Evolutionary conservation across 2,329 filamentous ascomycete species (phyloP).

Genomic region (Stagonosporopsis chrysanthemi): DNA sequence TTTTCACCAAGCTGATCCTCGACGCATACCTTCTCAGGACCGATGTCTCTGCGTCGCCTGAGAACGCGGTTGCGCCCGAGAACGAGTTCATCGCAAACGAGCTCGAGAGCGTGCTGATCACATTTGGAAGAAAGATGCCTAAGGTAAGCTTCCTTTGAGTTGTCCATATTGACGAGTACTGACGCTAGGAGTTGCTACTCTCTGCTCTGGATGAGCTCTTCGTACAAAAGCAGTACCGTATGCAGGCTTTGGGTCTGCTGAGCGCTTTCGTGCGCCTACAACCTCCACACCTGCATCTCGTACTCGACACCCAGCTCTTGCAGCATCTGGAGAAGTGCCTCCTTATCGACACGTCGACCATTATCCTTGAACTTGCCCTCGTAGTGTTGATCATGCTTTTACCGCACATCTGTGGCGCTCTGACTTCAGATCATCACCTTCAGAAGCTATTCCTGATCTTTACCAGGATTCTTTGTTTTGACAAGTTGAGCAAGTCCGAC

Average conservation of each 20-base stretch:
- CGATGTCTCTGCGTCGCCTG: constrained; percentile 45
- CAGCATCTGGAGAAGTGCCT: constrained; percentile 75
- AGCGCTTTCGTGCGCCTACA: constrained; percentile 77
- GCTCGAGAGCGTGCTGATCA: constrained; percentile 61
- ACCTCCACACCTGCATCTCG: constrained; percentile 79
- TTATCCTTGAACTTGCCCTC: constrained; percentile 76
- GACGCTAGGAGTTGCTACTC: constrained; percentile 66
- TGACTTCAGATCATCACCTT: constrained; percentile 67
- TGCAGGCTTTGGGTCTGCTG: constrained; percentile 70
- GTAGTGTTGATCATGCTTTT: constrained; percentile 81
- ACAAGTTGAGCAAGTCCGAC: constrained; percentile 56
- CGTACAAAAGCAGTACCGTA: constrained; percentile 68
- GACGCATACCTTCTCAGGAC: constrained; percentile 55
- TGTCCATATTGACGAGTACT: constrained; percentile 8
- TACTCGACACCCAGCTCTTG: constrained; percentile 76
- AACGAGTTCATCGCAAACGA: constrained; percentile 58
- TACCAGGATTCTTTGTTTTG: constrained; percentile 80
- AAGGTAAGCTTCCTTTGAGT: constrained; percentile 53
- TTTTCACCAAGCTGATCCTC: constrained; percentile 63
- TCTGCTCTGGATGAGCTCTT: constrained; percentile 70
- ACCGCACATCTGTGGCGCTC: constrained; percentile 77
- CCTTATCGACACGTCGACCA: constrained; percentile 78
- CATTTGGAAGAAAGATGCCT: constrained; percentile 72
- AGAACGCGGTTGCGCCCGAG: constrained; percentile 51
- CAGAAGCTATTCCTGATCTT: constrained; percentile 83